phyloP scores from a whole-genome alignment of 352 stramenopile genomes.

The Blastocystis sp. region DNA sequence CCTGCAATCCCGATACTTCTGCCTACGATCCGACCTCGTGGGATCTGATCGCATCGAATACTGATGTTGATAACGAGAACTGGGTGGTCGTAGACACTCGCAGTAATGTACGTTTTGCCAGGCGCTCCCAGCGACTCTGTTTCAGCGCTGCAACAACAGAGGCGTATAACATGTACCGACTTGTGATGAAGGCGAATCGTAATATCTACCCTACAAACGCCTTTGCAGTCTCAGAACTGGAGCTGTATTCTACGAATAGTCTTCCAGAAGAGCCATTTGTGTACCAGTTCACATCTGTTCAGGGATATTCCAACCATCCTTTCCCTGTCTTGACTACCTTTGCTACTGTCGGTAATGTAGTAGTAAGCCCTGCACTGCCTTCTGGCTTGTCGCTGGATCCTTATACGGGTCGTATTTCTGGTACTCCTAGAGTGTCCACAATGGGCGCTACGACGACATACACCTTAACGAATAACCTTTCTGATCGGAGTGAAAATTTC shows the following conservation, averaged over 20 bases:
- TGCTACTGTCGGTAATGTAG: not conserved
- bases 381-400: not conserved
- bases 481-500: not conserved
- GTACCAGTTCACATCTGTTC: conserved; percentile 9
- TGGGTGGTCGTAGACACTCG: conserved; percentile 17
- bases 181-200: conserved; percentile 48
- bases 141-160: not conserved
- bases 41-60: not conserved
- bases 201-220: conserved; percentile 54
- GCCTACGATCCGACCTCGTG: conserved; percentile 31
- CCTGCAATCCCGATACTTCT: conserved; percentile 55
- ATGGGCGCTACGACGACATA: not conserved
- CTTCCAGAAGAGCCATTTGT: not conserved
- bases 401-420: conserved; percentile 39
- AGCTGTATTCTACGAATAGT: not conserved
- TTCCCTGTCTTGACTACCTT: conserved; percentile 23
- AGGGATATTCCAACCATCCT: conserved; percentile 13
- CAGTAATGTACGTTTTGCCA: conserved; percentile 57
- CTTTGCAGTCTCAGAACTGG: conserved; percentile 44
- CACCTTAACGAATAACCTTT: conserved; percentile 18
- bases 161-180: conserved; percentile 30
- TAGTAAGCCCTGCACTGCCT: not conserved
- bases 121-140: conserved; percentile 48
- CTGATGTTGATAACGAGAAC: not conserved
- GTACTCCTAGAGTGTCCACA: not conserved